Percentiles rank a stretch among this genome's conserved stretches.
phyloP scores from a whole-genome alignment of 345 rosid genomes.

The Citrus reticulata region DNA sequence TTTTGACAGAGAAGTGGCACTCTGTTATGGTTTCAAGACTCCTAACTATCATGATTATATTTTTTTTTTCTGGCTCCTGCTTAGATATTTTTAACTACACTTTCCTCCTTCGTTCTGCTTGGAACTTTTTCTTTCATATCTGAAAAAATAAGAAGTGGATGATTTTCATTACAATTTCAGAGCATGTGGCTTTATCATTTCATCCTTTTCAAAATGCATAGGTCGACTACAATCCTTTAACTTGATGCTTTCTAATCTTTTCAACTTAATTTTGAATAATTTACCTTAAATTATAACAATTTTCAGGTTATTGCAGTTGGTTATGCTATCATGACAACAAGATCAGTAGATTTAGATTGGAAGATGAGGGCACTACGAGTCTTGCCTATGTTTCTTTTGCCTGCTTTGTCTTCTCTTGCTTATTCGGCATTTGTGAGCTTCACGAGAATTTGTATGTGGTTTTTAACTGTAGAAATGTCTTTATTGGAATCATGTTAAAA shows the following conservation, averaged over 20 bases:
- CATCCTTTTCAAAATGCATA: neutral
- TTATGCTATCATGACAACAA: conserved; percentile 65
- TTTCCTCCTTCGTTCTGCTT: neutral
- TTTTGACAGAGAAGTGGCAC: neutral
- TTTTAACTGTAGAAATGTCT: neutral
- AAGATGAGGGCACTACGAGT: conserved; percentile 62
- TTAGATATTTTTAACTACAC: neutral
- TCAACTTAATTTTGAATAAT: neutral
- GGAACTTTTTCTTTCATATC: neutral
- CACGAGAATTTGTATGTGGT: conserved; percentile 60
- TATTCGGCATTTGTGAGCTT: conserved; percentile 52
- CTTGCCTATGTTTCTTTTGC: conserved; percentile 71
- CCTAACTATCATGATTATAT: neutral
- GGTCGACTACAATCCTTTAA: neutral
- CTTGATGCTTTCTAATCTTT: neutral
- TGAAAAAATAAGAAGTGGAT: neutral
- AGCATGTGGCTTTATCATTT: neutral
- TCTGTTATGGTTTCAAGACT: neutral
- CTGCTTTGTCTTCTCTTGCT: conserved; percentile 46
- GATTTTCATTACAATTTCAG: neutral
- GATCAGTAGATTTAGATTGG: conserved; percentile 59
- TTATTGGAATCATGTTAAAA: neutral
- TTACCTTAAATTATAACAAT: neutral
- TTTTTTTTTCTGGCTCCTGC: neutral
- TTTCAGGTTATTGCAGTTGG: conserved; percentile 63